Conservation (phyloP, 768 basidiomycete species). For the Tephrocybe sp. region DNA sequence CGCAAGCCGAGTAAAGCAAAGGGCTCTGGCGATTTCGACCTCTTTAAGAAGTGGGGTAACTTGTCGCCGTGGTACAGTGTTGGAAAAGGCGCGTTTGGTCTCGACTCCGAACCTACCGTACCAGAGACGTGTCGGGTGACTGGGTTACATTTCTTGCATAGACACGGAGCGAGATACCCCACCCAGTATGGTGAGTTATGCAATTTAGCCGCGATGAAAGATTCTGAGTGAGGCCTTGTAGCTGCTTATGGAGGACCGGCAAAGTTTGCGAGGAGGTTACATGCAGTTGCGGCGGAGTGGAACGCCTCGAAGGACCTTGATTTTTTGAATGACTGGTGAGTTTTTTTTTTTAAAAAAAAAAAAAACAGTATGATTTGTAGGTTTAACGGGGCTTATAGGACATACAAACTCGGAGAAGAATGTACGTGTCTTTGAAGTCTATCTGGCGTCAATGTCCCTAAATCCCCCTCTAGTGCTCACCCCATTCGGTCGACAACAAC, state of each 20-base stretch:
- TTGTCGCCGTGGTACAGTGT: conserved; percentile 86
- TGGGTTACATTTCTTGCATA: conserved; percentile 75
- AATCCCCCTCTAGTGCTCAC: conserved; percentile 57
- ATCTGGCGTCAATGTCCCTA: conserved; percentile 9
- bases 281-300: conserved; percentile 56
- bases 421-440: conserved; percentile 31
- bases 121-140: conserved; percentile 71
- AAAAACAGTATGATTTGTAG: background rate
- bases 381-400: conserved; percentile 42
- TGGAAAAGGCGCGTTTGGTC: conserved; percentile 60
- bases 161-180: conserved; percentile 78
- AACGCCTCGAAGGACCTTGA: conserved; percentile 59
- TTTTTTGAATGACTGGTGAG: conserved; percentile 83
- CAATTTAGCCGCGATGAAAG: background rate
- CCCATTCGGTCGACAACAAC: conserved; percentile 86
- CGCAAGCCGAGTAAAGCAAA: conserved; percentile 9
- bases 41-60: conserved; percentile 83
- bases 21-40: conserved; percentile 43
- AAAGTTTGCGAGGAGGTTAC: conserved; percentile 52
- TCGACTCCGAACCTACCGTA: conserved; percentile 67
- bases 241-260: conserved; percentile 63
- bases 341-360: conserved; percentile 15
- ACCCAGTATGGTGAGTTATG: conserved; percentile 56
- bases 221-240: conserved; percentile 20
- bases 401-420: conserved; percentile 89